Base-by-base conservation (phyloP, 768 basidiomycete genomes). In the Xerocomus spinulosus region DNA sequence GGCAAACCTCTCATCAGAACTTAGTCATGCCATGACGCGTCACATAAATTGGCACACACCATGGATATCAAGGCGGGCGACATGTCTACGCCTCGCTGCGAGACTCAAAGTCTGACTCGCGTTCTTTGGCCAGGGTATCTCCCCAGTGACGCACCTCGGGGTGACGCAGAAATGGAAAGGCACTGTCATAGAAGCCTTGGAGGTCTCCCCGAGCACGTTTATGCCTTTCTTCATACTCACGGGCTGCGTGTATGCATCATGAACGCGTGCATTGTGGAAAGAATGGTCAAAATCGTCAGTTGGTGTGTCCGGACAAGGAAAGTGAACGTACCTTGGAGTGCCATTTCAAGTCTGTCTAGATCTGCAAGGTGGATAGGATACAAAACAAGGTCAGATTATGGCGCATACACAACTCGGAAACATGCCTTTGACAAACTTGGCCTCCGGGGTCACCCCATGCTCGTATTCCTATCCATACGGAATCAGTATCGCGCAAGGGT, bases 291-390 rank as follows among this genome's bases (percentile, higher is more conserved):
- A n/a, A n/a, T n/a, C 17, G 2, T 42, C 42, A n/a, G 21, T 33
- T 32, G 3, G 13, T 3, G 21, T 9, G 14, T 6, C 32, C 15
- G 15, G 14, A 10, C 29, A 15, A 3, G 38, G 37, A 28, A 41
- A 38, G 26, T 60, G 21, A 20, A 48, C 42, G 14, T 40, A 80
- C 87, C 90, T 76, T 94, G 91, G 1, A 82, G 71, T 1, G 88
- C 88, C 86, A 94, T 87, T 64, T 94, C 91, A 47, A 92, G 83
- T 6, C 87, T 75, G 61, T 94, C 91, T 5, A 93, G 74, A 61
- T 94, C 91, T 92, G 8, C 18, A 24, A n/a, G 21, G 30, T 8
- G 29, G 14, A 44, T 13, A 17, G 5, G 23, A 9, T 14, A 15
- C 20, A 25, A 30, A n/a, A n/a, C n/a, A n/a, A n/a, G n/a, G n/a